Conservation (phyloP, 2,329 filamentous ascomycete genomes). For the Tolypocladium tropicale region DNA sequence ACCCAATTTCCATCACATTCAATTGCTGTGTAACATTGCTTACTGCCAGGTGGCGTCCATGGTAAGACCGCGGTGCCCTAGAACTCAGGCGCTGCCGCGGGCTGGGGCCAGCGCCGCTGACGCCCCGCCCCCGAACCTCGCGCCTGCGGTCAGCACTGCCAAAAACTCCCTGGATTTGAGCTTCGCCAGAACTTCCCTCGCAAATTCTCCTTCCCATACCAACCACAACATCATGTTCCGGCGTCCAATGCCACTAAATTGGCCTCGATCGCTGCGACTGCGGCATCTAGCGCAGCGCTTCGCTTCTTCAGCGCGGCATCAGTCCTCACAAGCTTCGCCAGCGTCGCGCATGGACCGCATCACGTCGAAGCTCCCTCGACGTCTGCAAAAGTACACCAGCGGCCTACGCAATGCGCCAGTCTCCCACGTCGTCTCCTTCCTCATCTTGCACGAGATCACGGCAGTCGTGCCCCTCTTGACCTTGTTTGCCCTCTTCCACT, state of each 20-base stretch:
- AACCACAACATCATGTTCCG: conserved; percentile 13
- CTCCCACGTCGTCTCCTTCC: conserved; percentile 75
- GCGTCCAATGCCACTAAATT: conserved; percentile 9
- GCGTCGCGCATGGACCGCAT: conserved; percentile 31
- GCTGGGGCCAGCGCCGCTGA: not conserved
- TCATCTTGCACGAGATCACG: conserved; percentile 86
- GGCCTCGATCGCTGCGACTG: conserved; percentile 9
- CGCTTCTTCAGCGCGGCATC: conserved; percentile 7
- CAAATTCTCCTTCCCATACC: not conserved
- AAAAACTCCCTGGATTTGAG: not conserved
- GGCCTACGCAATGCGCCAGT: conserved; percentile 67
- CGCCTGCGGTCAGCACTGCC: not conserved
- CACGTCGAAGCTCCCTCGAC: conserved; percentile 48
- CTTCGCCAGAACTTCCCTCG: not conserved
- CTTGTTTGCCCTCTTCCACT: conserved; percentile 71
- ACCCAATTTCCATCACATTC: too few species aligned
- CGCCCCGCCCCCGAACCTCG: not conserved
- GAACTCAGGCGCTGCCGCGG: too few species aligned
- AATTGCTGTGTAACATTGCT: too few species aligned
- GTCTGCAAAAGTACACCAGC: conserved; percentile 58
- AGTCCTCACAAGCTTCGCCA: conserved; percentile 17
- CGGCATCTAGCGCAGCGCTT: conserved; percentile 3
- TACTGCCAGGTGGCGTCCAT: too few species aligned
- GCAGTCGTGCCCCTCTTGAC: conserved; percentile 71
- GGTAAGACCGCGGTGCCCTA: too few species aligned